phyloP scores from a whole-genome alignment of 2,329 filamentous ascomycete species.

The Ceratocystis eucalypticola region DNA sequence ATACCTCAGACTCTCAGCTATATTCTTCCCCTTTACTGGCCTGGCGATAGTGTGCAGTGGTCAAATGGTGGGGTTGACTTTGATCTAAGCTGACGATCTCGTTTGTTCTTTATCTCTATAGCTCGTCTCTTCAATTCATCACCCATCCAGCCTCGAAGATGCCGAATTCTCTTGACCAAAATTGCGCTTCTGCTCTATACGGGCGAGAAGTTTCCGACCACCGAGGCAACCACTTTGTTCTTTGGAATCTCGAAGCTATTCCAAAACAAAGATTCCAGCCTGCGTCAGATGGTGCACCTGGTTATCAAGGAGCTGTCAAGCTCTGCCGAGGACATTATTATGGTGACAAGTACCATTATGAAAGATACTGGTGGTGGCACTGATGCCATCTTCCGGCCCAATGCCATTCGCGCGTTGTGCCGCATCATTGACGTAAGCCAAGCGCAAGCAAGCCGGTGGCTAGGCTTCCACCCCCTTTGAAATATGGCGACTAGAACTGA shows the following conservation, averaged over 20 bases:
- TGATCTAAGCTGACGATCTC: neutral
- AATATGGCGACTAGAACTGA: neutral
- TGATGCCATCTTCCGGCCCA: conserved; percentile 85
- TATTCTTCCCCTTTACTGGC: too few species aligned
- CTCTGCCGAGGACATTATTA: conserved; percentile 96
- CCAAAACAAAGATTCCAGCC: conserved; percentile 96
- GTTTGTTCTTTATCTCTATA: conserved; percentile 30
- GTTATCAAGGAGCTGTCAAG: conserved; percentile 94
- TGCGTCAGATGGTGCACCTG: conserved; percentile 97
- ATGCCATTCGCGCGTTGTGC: conserved; percentile 89
- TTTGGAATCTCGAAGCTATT: conserved; percentile 98
- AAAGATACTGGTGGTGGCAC: conserved; percentile 95
- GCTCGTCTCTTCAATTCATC: conserved; percentile 96
- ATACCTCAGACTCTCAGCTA: too few species aligned
- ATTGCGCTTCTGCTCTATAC: conserved; percentile 93
- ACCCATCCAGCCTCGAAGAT: conserved; percentile 91
- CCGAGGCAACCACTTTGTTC: conserved; percentile 95
- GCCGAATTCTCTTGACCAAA: conserved; percentile 93
- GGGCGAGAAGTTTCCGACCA: conserved; percentile 89
- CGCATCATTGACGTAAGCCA: conserved; percentile 79
- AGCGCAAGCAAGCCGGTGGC: neutral
- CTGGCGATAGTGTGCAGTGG: too few species aligned
- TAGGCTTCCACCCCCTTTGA: too few species aligned
- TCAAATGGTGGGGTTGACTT: too few species aligned
- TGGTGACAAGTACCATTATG: conserved; percentile 99